Evolutionary conservation across 116 monocot genomes (phyloP).

Genomic region (Zostera marina): DNA sequence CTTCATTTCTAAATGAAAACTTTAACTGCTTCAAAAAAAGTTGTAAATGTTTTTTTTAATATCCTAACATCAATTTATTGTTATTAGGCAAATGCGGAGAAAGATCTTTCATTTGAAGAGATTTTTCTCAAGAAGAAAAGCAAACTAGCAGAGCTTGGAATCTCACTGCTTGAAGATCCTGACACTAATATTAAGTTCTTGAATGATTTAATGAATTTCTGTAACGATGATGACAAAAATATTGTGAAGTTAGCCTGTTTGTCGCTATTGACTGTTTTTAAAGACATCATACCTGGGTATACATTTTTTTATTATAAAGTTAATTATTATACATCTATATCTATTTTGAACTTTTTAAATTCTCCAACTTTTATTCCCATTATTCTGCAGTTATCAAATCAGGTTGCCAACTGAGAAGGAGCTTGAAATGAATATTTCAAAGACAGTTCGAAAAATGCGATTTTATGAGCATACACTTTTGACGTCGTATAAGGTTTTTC

Average conservation of each 20-base stretch:
- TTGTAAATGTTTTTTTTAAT: background rate
- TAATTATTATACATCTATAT: background rate
- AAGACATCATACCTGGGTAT: slow-evolving; percentile 94
- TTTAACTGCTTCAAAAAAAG: background rate
- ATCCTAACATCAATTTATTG: slow-evolving; percentile 1
- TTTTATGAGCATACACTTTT: slow-evolving; percentile 80
- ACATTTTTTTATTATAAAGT: background rate
- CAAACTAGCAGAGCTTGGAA: slow-evolving; percentile 72
- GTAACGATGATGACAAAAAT: slow-evolving; percentile 49
- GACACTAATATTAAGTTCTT: slow-evolving; percentile 65
- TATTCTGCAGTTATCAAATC: slow-evolving; percentile 61
- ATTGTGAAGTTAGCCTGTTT: slow-evolving; percentile 59
- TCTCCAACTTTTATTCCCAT: slow-evolving; percentile 1
- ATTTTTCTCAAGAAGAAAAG: slow-evolving; percentile 59
- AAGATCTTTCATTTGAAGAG: slow-evolving; percentile 82
- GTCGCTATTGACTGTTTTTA: slow-evolving; percentile 85
- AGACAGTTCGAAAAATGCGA: slow-evolving; percentile 49
- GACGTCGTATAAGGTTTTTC: slow-evolving; percentile 59
- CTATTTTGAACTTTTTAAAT: background rate
- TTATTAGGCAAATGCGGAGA: slow-evolving; percentile 55
- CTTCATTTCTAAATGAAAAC: background rate
- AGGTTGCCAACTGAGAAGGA: slow-evolving; percentile 85
- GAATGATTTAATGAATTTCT: slow-evolving; percentile 64
- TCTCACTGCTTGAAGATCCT: slow-evolving; percentile 62
- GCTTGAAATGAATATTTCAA: slow-evolving; percentile 74